These are phyloP conservation scores for Nakazawaea ernobii DNA, from an alignment of 805 yeast species.

Conservation along the genomic window DNA sequence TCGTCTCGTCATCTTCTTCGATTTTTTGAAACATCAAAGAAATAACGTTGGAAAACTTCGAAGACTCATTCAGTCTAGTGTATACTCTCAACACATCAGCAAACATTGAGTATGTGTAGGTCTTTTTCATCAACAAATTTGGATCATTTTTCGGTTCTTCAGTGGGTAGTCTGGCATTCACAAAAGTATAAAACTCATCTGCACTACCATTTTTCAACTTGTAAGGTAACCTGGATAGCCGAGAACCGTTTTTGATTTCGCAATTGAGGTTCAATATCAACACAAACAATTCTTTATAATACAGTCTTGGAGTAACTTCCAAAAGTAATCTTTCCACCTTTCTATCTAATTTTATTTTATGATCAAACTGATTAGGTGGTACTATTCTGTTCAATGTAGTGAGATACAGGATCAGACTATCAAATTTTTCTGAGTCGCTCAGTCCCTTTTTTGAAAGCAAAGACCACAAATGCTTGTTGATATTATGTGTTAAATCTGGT, in stretches of 20 bases:
- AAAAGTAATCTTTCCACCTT: neutral
- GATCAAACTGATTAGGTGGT: neutral
- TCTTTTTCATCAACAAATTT: conserved; percentile 2
- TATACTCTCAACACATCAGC: conserved; percentile 1
- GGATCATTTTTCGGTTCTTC: conserved; percentile 2
- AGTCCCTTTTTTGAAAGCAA: neutral
- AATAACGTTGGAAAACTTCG: neutral
- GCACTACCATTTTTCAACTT: neutral
- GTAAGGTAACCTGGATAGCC: neutral
- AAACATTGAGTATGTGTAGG: conserved; percentile 4
- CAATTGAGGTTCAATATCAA: conserved; percentile 2
- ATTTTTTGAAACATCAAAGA: conserved; percentile 8
- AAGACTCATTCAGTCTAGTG: neutral
- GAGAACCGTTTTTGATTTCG: neutral
- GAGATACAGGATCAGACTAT: neutral
- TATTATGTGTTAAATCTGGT: neutral
- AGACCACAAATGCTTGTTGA: neutral
- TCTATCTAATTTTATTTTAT: neutral
- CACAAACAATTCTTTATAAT: conserved; percentile 3
- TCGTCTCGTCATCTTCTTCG: neutral
- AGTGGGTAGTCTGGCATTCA: conserved; percentile 2
- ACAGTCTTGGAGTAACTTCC: neutral
- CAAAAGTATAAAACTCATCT: conserved; percentile 2
- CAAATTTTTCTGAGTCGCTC: neutral
- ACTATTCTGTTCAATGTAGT: neutral